Evolutionary conservation across 2,329 filamentous ascomycete genomes (phyloP), one percentile per base, ranked within the genome.

Genomic region (Ascocoryne sarcoides): DNA sequence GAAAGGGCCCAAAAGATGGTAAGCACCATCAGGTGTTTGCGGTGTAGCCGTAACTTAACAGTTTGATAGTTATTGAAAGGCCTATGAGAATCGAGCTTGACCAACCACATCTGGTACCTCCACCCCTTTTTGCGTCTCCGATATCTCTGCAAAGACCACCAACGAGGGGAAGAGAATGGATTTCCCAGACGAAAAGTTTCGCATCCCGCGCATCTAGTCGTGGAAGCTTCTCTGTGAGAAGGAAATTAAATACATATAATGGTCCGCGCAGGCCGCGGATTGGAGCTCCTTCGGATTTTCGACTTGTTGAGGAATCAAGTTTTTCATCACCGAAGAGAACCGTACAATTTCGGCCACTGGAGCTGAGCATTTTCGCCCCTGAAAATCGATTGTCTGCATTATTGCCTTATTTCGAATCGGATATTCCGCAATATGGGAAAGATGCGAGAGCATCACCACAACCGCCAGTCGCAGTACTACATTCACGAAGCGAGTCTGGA

Each of bases 211-310:
- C 63, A 50, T 63, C 65, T 51, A 60, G 57, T 53, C 61, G 62
- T 45, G 64, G 60, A 46, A 62, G 60, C 50, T 66, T 68, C 53
- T 67, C 68, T 37, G 60, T 62, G 51, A 71, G 64, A 59, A 70
- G 56, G 40, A 55, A 46, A 28, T 26, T 56, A 9, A 62, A 54
- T 62, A 65, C 39, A 60, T 70, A 51, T 62, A 65, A 50, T 64
- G 69, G 44, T 62, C 41, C 68, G 54, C 72, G 68, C 59, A 65
- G 71, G 58, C 70, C 70, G 56, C 64, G 65, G 44, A 80, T 81
- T 52, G 78, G 75, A 31, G 65, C 65, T 15, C 76, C 76, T 3
- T 69, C 69, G 35, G 65, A 80, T 56, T 81, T 81, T 52, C 71
- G 70, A 34, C 76, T 80, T 61, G 50, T 80, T 36, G 62, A 70